A percentile compares a stretch with the other conserved stretches of the same genome.
Evolutionary conservation across 352 stramenopile species (phyloP).

Genomic region (Blastocystis sp.): DNA sequence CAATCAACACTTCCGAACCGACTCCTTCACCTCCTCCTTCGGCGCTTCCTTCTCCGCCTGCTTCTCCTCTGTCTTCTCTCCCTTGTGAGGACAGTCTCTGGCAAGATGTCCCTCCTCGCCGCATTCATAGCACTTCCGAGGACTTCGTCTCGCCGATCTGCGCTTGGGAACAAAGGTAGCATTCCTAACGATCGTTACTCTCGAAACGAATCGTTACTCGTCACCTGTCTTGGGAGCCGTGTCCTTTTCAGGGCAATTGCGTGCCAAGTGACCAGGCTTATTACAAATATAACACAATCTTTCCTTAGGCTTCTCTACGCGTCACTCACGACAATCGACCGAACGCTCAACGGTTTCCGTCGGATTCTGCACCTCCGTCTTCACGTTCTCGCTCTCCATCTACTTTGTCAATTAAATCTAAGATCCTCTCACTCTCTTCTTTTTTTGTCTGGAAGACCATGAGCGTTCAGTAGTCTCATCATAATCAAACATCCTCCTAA

Average conservation of each 20-base stretch:
- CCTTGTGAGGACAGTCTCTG: not conserved
- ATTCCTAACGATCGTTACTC: not conserved
- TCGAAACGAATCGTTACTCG: not conserved
- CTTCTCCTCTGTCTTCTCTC: not conserved
- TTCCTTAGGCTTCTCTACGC: not conserved
- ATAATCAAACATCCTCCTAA: not conserved
- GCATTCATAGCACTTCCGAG: slow-evolving; percentile 15
- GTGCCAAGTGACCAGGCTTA: slow-evolving; percentile 40
- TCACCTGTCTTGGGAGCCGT: not conserved
- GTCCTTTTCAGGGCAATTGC: slow-evolving; percentile 37
- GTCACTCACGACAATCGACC: not conserved
- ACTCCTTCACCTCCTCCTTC: not conserved
- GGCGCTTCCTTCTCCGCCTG: not conserved
- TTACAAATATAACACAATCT: slow-evolving; percentile 28
- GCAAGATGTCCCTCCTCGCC: not conserved
- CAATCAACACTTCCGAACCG: not conserved
- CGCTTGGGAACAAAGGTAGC: not conserved
- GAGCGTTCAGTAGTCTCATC: not conserved
- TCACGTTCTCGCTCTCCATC: not conserved
- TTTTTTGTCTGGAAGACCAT: too few species aligned
- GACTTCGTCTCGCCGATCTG: not conserved
- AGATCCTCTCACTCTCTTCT: not conserved
- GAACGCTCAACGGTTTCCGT: not conserved
- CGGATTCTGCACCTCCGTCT: not conserved
- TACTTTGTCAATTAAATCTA: not conserved